phyloP scores from a whole-genome alignment of 2,329 filamentous ascomycete species.

The Chrysosporium keratinophilum region DNA sequence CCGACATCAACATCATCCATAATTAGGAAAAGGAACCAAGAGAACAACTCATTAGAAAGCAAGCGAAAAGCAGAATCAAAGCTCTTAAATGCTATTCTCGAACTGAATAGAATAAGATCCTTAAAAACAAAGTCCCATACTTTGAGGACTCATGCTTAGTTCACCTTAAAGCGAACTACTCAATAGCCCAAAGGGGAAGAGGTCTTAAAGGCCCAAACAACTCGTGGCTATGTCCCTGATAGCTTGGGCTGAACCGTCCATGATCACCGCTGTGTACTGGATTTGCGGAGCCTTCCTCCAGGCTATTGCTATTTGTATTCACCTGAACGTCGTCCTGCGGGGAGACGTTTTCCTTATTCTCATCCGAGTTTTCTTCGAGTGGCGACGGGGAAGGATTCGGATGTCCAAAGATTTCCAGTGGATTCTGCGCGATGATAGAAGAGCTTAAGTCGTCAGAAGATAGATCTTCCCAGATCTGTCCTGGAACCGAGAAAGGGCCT shows the following conservation, averaged over 20 bases:
- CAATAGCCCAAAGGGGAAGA: background rate
- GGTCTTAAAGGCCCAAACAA: background rate
- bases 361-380: background rate
- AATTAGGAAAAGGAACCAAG: background rate
- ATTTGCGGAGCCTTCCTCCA: background rate
- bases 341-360: constrained; percentile 13
- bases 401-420: background rate
- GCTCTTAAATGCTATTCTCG: background rate
- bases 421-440: background rate
- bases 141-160: background rate
- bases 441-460: background rate
- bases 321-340: background rate
- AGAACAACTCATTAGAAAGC: too few species aligned
- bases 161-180: background rate
- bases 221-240: background rate
- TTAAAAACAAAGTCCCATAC: background rate
- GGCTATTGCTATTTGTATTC: background rate
- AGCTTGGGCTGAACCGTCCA: background rate
- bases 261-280: background rate
- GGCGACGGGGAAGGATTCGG: background rate
- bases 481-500: background rate
- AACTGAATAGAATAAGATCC: background rate
- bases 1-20: background rate
- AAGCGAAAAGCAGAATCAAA: background rate
- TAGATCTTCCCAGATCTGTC: constrained; percentile 11